Evolutionary conservation across 768 basidiomycete genomes (phyloP).

Genomic region (Ramaria sp.): DNA sequence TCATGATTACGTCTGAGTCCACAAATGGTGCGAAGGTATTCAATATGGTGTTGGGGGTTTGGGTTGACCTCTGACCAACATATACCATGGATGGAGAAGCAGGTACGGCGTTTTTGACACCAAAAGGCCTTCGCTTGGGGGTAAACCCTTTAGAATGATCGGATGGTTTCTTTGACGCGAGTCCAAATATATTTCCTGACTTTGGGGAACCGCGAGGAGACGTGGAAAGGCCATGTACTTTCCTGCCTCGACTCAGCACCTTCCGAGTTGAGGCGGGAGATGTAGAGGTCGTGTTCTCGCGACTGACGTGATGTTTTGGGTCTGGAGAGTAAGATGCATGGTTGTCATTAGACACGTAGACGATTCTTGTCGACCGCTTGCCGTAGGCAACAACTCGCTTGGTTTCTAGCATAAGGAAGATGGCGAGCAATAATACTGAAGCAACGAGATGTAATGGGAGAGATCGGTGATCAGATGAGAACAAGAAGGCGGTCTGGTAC

Average conservation of each 20-base stretch:
- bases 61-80: neutral
- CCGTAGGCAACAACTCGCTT: constrained; percentile 5
- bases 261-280: constrained; percentile 2
- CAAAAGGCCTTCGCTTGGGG: neutral
- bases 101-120: neutral
- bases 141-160: neutral
- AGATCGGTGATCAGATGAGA: neutral
- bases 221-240: constrained; percentile 3
- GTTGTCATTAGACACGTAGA: neutral
- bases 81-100: constrained; percentile 5
- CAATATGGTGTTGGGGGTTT: neutral
- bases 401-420: constrained; percentile 1
- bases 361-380: constrained; percentile 3
- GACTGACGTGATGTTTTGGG: neutral
- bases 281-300: neutral
- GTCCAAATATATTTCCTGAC: neutral
- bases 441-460: neutral
- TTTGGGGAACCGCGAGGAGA: constrained; percentile 7
- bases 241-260: neutral
- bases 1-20: neutral
- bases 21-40: constrained; percentile 1
- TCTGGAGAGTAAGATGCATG: neutral
- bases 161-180: neutral
- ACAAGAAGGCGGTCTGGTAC: neutral
- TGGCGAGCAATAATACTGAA: neutral